Base-by-base conservation (phyloP, 2,329 filamentous ascomycete genomes). In the Elsinoe perseae region DNA sequence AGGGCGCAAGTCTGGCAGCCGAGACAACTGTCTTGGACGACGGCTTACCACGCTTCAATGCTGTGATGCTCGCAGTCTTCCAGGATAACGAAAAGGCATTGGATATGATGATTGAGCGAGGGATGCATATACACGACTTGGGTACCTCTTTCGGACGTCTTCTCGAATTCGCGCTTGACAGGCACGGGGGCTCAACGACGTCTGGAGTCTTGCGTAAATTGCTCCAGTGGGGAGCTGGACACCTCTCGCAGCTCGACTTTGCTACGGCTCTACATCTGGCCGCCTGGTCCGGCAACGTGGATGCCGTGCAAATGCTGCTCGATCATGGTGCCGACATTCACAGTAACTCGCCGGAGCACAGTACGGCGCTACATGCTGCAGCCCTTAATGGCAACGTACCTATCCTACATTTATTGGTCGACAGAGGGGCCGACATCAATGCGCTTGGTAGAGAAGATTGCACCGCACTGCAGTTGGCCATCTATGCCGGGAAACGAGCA, bases 261-360 rank as follows among this genome's bases (percentile, higher is more conserved):
- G 59, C 59, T n/a, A 62, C 40, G 21, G 60, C 64, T 10, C 59
- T 68, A 21, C 58, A 57, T 38, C 61, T 60, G 6, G 66, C 65
- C 5, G 50, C 56, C 2, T 48, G 18, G 16, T n/a, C 56, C 18
- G 59, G 57, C 23, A 53, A 60, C 28, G 21, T 36, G 30, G 44
- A 57, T 3, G 56, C 48, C 5, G 60, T 59, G 8, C 32, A 43
- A 14, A 18, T 14, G 5, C 14, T 38, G 34, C 34, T 38, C n/a
- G 34, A 18, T 14, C 16, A 38, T 18, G 34, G 34, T 7, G 34
- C 34, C 34, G 34, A 38, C n/a, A 14, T 38, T 7, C 9, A 14
- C 10, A 18, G 5, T 14, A 38, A 7, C 4, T 38, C 34, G 6
- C 7, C 9, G 4, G 34, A 38, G 10, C 16, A 38, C n/a, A 18